These are phyloP conservation scores for Wilhelminamyces savonicus DNA, from an alignment of 805 yeast genomes.

Conservation along the genomic window DNA sequence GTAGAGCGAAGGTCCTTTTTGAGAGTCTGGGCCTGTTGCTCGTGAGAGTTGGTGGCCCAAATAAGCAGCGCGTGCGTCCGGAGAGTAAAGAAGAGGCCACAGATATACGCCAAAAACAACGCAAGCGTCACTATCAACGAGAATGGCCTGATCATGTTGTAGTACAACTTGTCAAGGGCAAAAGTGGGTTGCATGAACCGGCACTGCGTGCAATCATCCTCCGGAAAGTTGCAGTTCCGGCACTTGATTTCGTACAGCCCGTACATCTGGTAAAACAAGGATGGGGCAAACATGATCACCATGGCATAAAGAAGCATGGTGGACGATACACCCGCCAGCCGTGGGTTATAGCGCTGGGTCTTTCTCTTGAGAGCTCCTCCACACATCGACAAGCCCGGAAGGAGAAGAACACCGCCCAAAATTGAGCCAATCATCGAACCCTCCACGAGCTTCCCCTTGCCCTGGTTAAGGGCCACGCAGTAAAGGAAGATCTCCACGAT, in stretches of 20 bases:
- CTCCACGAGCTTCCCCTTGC: conserved; percentile 85
- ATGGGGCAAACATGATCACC: conserved; percentile 88
- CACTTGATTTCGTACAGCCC: conserved; percentile 82
- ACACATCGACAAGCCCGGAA: conserved; percentile 96
- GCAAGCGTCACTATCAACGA: conserved; percentile 73
- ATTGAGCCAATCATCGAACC: conserved; percentile 94
- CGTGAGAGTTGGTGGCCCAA: conserved; percentile 62
- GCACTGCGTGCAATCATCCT: conserved; percentile 58
- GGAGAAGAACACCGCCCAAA: conserved; percentile 80
- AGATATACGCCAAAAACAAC: conserved; percentile 74
- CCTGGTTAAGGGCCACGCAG: conserved; percentile 82
- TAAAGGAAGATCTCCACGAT: conserved; percentile 89
- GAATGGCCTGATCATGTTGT: conserved; percentile 70
- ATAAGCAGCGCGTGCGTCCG: conserved; percentile 95
- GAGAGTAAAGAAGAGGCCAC: conserved; percentile 88
- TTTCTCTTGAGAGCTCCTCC: conserved; percentile 92
- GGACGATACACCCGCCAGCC: conserved; percentile 94
- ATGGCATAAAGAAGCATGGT: conserved; percentile 91
- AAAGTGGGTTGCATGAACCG: conserved; percentile 74
- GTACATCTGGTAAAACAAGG: conserved; percentile 81
- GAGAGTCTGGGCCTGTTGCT: conserved; percentile 13
- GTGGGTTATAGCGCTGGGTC: conserved; percentile 92
- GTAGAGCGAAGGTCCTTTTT: conserved; percentile 34
- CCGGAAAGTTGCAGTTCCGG: conserved; percentile 39
- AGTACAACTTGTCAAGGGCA: conserved; percentile 60